These are phyloP conservation scores for Byssothecium circinans DNA, from an alignment of 2,329 filamentous ascomycete species.

Conservation along the genomic window DNA sequence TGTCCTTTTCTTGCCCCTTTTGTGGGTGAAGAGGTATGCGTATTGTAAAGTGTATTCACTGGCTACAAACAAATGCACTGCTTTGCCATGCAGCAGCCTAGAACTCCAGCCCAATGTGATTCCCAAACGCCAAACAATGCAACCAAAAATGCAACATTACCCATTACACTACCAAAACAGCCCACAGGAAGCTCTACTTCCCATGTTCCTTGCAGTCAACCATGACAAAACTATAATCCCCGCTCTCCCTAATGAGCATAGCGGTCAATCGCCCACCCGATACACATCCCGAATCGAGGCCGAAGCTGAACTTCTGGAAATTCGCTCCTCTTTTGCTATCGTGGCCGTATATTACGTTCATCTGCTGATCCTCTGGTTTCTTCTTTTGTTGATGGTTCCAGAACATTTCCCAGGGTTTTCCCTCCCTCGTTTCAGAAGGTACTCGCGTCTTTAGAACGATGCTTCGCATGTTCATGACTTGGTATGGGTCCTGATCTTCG, in stretches of 20 bases:
- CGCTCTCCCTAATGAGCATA: conserved; percentile 67
- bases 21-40: too few relatives aligned
- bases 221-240: conserved; percentile 35
- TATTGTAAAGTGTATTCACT: too few relatives aligned
- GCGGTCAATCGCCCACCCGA: conserved; percentile 75
- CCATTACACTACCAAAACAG: too few relatives aligned
- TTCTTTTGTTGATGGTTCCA: conserved; percentile 51
- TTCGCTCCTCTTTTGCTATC: conserved; percentile 73
- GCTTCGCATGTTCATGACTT: conserved; percentile 90
- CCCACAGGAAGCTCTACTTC: too few relatives aligned
- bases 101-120: background rate
- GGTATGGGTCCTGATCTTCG: conserved; percentile 71
- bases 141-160: background rate
- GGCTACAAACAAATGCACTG: background rate
- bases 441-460: conserved; percentile 65
- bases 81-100: background rate
- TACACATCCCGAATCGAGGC: conserved; percentile 82
- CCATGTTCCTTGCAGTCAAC: conserved; percentile 44
- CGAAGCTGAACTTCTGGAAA: conserved; percentile 72
- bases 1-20: too few relatives aligned
- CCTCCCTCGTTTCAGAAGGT: conserved; percentile 55
- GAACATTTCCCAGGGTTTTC: conserved; percentile 68
- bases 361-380: conserved; percentile 44
- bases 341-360: conserved; percentile 67
- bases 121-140: background rate